Conservation (phyloP, 1,284 basidiomycete species). For the Farysia itapuensis region DNA sequence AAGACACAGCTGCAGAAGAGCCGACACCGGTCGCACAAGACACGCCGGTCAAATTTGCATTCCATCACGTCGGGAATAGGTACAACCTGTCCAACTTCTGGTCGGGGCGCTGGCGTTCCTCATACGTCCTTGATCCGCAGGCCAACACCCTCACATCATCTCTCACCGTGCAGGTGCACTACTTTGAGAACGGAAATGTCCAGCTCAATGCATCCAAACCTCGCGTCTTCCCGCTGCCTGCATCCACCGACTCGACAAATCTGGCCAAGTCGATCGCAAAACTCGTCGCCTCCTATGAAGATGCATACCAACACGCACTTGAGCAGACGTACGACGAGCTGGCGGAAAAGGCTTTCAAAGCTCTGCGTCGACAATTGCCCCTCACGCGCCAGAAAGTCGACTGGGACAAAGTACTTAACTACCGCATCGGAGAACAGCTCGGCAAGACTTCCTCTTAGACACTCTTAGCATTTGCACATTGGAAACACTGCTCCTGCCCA, state of each 20-base stretch:
- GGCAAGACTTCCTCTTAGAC: constrained; percentile 7
- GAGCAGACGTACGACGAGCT: constrained; percentile 37
- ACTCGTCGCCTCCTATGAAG: constrained; percentile 42
- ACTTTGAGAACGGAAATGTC: constrained; percentile 59
- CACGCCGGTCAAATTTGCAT: constrained; percentile 14
- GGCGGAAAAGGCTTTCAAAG: constrained; percentile 52
- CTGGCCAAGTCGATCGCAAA: constrained; percentile 24
- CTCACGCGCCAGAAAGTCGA: constrained; percentile 57
- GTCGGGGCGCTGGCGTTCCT: constrained; percentile 54
- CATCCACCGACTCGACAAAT: not conserved
- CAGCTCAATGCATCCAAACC: constrained; percentile 42
- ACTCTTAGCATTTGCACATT: too few relatives aligned
- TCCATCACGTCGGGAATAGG: constrained; percentile 55
- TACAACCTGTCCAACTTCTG: constrained; percentile 59
- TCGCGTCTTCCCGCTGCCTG: constrained; percentile 17
- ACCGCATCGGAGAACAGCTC: constrained; percentile 45
- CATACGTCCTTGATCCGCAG: constrained; percentile 35
- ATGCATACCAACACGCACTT: constrained; percentile 42
- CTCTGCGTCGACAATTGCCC: constrained; percentile 50
- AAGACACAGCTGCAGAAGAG: not conserved
- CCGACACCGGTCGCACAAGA: not conserved
- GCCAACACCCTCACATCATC: constrained; percentile 3
- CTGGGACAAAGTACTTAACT: constrained; percentile 57
- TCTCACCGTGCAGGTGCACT: constrained; percentile 51
- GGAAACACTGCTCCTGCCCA: too few relatives aligned